A percentile compares a stretch with the other conserved stretches of the same genome.
These are phyloP conservation scores for Aureobasidium lini DNA, from an alignment of 2,329 filamentous ascomycete species.

Conservation along the genomic window DNA sequence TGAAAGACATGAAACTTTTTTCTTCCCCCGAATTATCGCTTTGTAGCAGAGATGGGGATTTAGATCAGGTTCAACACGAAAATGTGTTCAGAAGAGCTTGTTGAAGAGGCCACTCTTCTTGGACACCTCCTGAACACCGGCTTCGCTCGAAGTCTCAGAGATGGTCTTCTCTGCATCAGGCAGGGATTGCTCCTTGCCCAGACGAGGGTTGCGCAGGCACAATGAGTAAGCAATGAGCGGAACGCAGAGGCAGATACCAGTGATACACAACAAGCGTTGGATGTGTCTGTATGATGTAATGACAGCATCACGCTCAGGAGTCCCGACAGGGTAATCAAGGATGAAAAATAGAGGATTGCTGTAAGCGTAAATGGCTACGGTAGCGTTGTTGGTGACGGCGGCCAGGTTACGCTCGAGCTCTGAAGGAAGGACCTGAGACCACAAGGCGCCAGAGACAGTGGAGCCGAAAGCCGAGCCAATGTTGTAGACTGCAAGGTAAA, in stretches of 20 bases:
- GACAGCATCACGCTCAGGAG: slow-evolving; percentile 35
- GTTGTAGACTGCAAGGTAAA: slow-evolving; percentile 53
- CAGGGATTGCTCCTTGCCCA: slow-evolving; percentile 41
- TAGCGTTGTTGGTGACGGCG: slow-evolving; percentile 27
- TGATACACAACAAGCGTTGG: slow-evolving; percentile 43
- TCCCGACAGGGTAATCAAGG: slow-evolving; percentile 36
- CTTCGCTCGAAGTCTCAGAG: neutral
- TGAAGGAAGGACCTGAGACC: slow-evolving; percentile 50
- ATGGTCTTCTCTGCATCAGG: slow-evolving; percentile 36
- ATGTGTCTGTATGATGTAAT: slow-evolving; percentile 39
- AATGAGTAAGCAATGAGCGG: slow-evolving; percentile 40
- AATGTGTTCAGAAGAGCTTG: neutral
- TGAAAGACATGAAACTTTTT: neutral
- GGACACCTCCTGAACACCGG: neutral
- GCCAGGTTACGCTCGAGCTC: slow-evolving; percentile 34
- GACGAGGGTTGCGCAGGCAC: slow-evolving; percentile 38
- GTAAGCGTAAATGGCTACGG: slow-evolving; percentile 35
- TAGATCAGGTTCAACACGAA: neutral
- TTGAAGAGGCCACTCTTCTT: neutral
- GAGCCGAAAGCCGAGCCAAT: slow-evolving; percentile 38
- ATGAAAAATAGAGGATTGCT: slow-evolving; percentile 35
- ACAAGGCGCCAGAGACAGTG: slow-evolving; percentile 57
- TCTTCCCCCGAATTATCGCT: neutral
- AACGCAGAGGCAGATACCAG: slow-evolving; percentile 42
- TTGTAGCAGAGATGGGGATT: neutral